Base-by-base conservation (phyloP, 179 eudicot species). In the Carnegiea gigantea region DNA sequence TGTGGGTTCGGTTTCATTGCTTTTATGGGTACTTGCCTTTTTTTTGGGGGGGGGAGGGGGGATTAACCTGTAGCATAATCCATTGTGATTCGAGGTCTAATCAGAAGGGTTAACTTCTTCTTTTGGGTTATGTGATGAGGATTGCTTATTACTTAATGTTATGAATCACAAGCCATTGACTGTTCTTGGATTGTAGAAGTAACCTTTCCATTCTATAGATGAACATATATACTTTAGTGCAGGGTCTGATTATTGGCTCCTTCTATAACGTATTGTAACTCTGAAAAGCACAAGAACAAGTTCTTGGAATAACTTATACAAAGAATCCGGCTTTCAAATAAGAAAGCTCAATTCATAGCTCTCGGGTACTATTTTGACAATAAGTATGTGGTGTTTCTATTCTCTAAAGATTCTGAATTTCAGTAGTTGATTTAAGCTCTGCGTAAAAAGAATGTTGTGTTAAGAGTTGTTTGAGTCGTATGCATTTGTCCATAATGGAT, bases 1-100 rank as follows among this genome's bases (percentile, higher is more conserved):
- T 53, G 26, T 49, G 74, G 17, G 68, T 74, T 81, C 30, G 78
- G 75, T 54, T 18, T 57, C 62, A 15, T 57, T 57, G 62, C 68
- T 23, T 9, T 3, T 62, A 62, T 23, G 68, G 12, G 11, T 62
- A 24, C 30, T 24, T n/a, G 62, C 3, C 7, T 62, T 62, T 9
- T 23, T 62, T 62, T 62, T 62, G n/a, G n/a, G n/a, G n/a, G n/a
- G n/a, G n/a, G 30, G 30, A 1, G 30, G 30, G 30, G 30, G 2
- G 13, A 15, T 62, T 62, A 24, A n/a, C 12, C 30, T 62, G 30
- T 10, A 9, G 28, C 68, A 62, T 38, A 38, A 57, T 17, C n/a
- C n/a, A 57, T 57, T 57, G 62, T 57, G 23, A 57, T 57, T 18
- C n/a, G 20, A 57, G 6, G 2, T 57, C 14, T 57, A 20, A 38